Evolutionary conservation across 257 asterid species (phyloP).

Genomic region (Anisodus acutangulus): DNA sequence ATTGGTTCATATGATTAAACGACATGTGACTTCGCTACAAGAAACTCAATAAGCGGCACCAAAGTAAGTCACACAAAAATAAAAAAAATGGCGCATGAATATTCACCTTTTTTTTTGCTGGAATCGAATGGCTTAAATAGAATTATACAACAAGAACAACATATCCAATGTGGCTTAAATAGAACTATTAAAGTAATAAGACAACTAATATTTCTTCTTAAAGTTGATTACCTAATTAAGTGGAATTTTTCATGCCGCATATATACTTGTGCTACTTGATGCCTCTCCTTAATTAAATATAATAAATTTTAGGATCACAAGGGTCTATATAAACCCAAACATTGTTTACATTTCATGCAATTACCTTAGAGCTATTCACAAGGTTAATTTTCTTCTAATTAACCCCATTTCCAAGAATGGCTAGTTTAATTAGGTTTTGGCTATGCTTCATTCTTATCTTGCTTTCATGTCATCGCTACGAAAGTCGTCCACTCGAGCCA

Average conservation of each 20-base stretch:
- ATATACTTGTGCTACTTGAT: background rate
- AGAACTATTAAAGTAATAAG: too few species aligned
- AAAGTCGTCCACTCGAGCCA: background rate
- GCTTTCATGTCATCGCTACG: background rate
- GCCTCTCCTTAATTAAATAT: background rate
- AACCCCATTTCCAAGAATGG: background rate
- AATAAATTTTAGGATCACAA: background rate
- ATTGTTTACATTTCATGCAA: background rate
- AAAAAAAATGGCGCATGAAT: too few species aligned
- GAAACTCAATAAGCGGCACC: too few species aligned
- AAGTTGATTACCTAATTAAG: too few species aligned
- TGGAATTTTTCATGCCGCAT: background rate
- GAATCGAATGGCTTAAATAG: too few species aligned
- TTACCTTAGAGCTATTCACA: background rate
- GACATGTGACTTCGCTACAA: too few species aligned
- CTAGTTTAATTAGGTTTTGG: slow-evolving; percentile 27
- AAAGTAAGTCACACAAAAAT: too few species aligned
- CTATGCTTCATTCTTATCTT: slow-evolving; percentile 25
- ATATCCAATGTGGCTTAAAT: too few species aligned
- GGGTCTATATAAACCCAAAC: slow-evolving; percentile 10
- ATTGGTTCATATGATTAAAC: background rate
- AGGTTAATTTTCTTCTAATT: background rate
- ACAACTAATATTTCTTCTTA: too few species aligned
- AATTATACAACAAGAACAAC: too few species aligned
- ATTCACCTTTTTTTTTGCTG: too few species aligned